Conservation (phyloP, 768 basidiomycete species). For the Melanogaster broomeanus region DNA sequence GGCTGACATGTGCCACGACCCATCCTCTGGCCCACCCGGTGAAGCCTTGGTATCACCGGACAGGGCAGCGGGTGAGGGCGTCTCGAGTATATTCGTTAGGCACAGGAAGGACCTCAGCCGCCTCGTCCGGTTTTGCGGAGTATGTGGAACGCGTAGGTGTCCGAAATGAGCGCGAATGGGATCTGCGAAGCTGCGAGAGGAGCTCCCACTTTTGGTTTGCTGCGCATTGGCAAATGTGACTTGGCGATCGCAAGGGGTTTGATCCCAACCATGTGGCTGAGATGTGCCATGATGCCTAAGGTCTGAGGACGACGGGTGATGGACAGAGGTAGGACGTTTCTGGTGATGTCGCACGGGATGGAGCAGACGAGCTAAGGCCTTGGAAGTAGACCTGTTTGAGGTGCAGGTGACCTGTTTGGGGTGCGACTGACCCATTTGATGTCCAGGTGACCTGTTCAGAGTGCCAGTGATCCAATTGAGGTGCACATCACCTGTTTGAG, state of each 20-base stretch:
- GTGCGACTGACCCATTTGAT: too few relatives aligned
- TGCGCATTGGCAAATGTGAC: slow-evolving; percentile 24
- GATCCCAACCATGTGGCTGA: slow-evolving; percentile 16
- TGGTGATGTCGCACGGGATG: slow-evolving; percentile 13
- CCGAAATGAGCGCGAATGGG: slow-evolving; percentile 30
- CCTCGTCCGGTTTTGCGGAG: slow-evolving; percentile 10
- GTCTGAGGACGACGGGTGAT: background rate
- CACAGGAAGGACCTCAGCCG: slow-evolving; percentile 14
- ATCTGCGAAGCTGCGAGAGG: slow-evolving; percentile 13
- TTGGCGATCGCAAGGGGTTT: slow-evolving; percentile 19
- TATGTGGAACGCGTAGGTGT: slow-evolving; percentile 27
- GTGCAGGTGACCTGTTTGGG: too few relatives aligned
- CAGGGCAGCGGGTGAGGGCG: background rate
- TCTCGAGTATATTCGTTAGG: slow-evolving; percentile 31
- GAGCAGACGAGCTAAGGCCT: too few relatives aligned
- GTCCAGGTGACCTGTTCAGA: too few relatives aligned
- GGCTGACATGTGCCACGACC: too few relatives aligned
- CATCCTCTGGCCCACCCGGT: background rate
- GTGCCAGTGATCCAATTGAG: too few relatives aligned
- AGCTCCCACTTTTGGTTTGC: slow-evolving; percentile 14
- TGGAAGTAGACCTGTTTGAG: too few relatives aligned
- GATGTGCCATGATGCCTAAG: slow-evolving; percentile 4
- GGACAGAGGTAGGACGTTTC: background rate
- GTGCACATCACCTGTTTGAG: too few relatives aligned
- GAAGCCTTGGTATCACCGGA: background rate